phyloP scores from a whole-genome alignment of 345 rosid species.

The Arabis hirsuta region DNA sequence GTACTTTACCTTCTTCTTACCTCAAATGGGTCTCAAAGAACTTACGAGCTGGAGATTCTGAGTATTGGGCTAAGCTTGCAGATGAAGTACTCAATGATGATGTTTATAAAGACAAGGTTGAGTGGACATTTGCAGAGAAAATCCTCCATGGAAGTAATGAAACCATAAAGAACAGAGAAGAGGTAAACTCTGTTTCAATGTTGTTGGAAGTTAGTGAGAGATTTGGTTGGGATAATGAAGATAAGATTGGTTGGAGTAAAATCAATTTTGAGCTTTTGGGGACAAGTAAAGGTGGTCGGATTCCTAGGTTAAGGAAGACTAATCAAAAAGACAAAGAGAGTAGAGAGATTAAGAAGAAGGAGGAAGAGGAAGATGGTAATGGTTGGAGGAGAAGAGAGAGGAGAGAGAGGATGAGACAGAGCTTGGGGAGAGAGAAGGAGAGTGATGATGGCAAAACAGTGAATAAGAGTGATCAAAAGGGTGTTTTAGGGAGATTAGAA shows the following conservation, averaged over 20 bases:
- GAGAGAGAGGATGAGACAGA: slow-evolving; percentile 47
- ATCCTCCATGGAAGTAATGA: slow-evolving; percentile 53
- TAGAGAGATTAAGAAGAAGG: slow-evolving; percentile 36
- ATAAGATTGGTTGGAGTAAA: slow-evolving; percentile 69
- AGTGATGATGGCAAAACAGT: slow-evolving; percentile 37
- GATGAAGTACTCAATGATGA: slow-evolving; percentile 73
- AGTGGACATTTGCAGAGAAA: slow-evolving; percentile 77
- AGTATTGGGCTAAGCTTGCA: slow-evolving; percentile 76
- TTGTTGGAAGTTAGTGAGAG: slow-evolving; percentile 76
- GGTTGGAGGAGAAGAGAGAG: slow-evolving; percentile 43
- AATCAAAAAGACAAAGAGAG: background rate
- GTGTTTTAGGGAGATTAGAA: slow-evolving; percentile 40
- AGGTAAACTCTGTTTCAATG: slow-evolving; percentile 49
- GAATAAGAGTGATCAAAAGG: slow-evolving; percentile 33
- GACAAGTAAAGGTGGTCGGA: slow-evolving; percentile 72
- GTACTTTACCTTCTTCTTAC: slow-evolving; percentile 72
- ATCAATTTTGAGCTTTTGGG: slow-evolving; percentile 74
- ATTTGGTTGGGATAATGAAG: slow-evolving; percentile 86
- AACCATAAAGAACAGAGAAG: slow-evolving; percentile 32
- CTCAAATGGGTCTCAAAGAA: slow-evolving; percentile 79
- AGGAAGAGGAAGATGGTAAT: slow-evolving; percentile 35
- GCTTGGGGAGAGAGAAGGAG: slow-evolving; percentile 29
- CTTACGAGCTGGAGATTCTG: slow-evolving; percentile 64
- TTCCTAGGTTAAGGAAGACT: slow-evolving; percentile 55
- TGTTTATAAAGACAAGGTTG: slow-evolving; percentile 68